Percentiles rank a stretch among this genome's conserved stretches.
Evolutionary conservation across 2,329 filamentous ascomycete genomes (phyloP).

Genomic region (Aspergillus amoenus): DNA sequence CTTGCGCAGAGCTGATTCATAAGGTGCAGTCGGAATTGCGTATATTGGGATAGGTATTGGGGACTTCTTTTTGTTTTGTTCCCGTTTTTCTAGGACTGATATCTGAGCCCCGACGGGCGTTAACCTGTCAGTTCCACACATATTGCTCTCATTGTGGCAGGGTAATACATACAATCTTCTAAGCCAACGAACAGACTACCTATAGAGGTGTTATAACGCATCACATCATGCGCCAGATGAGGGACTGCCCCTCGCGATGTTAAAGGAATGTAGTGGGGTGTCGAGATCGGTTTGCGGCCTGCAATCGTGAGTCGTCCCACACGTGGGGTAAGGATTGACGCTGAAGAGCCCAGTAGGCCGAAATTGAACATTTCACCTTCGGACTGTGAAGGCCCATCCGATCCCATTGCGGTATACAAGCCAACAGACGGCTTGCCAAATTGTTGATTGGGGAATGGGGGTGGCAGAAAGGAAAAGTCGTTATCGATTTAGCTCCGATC

Average conservation of each 20-base stretch:
- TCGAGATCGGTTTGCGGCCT: constrained; percentile 67
- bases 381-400: constrained; percentile 20
- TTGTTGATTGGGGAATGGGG: neutral
- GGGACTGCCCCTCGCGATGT: constrained; percentile 83
- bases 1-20: constrained; percentile 63
- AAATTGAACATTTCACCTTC: constrained; percentile 40
- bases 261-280: constrained; percentile 77
- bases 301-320: constrained; percentile 66
- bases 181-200: constrained; percentile 75
- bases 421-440: neutral
- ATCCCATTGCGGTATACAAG: constrained; percentile 27
- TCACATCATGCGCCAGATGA: constrained; percentile 84
- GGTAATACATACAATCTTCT: constrained; percentile 76
- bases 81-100: constrained; percentile 61
- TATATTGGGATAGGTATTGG: constrained; percentile 51
- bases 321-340: constrained; percentile 53
- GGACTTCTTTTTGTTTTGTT: constrained; percentile 31
- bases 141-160: neutral
- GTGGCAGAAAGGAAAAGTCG: constrained; percentile 5
- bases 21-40: constrained; percentile 43
- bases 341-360: constrained; percentile 31
- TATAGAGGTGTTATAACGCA: constrained; percentile 64
- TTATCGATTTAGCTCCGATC: constrained; percentile 3
- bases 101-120: constrained; percentile 35
- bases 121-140: constrained; percentile 27